Base-by-base conservation (phyloP, 768 basidiomycete genomes). In the Rhodotorula babjevae region DNA sequence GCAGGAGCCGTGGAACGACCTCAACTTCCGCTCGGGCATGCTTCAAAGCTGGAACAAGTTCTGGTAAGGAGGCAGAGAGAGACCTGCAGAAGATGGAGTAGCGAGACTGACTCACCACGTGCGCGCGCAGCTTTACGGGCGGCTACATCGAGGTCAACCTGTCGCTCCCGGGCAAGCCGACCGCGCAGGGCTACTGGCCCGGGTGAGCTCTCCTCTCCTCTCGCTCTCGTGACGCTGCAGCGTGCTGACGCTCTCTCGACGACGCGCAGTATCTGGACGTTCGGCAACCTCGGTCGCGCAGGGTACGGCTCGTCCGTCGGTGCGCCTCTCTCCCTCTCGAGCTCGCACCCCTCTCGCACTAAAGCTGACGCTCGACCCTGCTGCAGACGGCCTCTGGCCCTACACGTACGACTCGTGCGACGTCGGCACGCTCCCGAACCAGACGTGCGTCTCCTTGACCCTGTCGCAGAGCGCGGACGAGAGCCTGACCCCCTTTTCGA, bases 301-400 rank as follows among this genome's bases (percentile, higher is more conserved):
- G 94, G 92, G 2, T 93, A 89, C 81, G 94, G 94, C 53, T 90
- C 90, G 27, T 89, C 91, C 0, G 93, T 90, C 1, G 60, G 60
- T 61, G 42, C 40, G 60, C 47, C 27, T n/a, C n/a, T 44, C 44
- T 44, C 19, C 21, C 27, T 27, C 61, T 29, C 12, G 9, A 12
- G 29, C 42, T 2, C 19, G 1, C 23, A 4, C 23, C 14, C 14
- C 33, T 36, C 23, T 25, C 58, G 0, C 2, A 4, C 36, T 9
- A 36, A 36, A 4, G 5, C 36, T 36, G 36, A 36, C 36, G 4
- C 36, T 36, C 9, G 36, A 36, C 9, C 36, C 3, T 16, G 1
- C 14, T 3, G 25, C 27, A 61, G 90, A 97, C 75, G 95, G 92
- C 74, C 78, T 78, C 33, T 81, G 84, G 88, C 88, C 80, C 14